phyloP scores from a whole-genome alignment of 1,284 basidiomycete genomes.

The Paramarasmius palmivorus region DNA sequence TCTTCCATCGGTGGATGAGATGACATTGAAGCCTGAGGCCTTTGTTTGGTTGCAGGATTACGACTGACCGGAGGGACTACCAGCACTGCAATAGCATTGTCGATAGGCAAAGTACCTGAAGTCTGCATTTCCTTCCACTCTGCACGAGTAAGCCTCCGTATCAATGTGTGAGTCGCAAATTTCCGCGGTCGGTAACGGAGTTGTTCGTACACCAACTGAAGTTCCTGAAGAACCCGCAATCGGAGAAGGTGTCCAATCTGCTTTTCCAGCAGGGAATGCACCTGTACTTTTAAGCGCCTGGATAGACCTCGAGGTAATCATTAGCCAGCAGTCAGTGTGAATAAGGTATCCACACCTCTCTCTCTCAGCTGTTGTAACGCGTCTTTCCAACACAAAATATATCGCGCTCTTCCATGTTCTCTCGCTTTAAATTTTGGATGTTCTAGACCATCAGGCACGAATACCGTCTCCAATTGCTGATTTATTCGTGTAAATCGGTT shows the following conservation, averaged over 20 bases:
- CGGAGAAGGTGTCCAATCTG: constrained; percentile 68
- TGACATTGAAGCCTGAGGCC: constrained; percentile 43
- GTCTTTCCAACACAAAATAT: constrained; percentile 59
- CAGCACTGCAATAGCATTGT: constrained; percentile 60
- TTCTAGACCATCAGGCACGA: constrained; percentile 69
- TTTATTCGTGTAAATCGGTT: constrained; percentile 11
- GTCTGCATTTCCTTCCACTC: constrained; percentile 56
- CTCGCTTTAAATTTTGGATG: constrained; percentile 58
- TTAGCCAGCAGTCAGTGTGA: background rate
- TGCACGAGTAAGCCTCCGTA: constrained; percentile 61
- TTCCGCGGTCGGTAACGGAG: constrained; percentile 30
- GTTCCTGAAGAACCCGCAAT: constrained; percentile 70
- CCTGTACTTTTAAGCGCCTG: constrained; percentile 29
- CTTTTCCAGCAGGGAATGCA: constrained; percentile 42
- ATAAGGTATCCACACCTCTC: constrained; percentile 28
- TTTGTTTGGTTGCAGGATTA: constrained; percentile 45
- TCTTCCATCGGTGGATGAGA: constrained; percentile 37
- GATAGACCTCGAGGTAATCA: constrained; percentile 24
- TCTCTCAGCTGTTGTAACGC: constrained; percentile 36
- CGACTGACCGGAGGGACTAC: constrained; percentile 71
- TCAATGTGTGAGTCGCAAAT: constrained; percentile 33
- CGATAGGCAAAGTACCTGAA: constrained; percentile 47
- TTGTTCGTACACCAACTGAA: constrained; percentile 53
- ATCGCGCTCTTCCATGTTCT: constrained; percentile 43
- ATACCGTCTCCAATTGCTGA: constrained; percentile 12